phyloP scores from a whole-genome alignment of 2,329 filamentous ascomycete species.

The Botrytis fabae region DNA sequence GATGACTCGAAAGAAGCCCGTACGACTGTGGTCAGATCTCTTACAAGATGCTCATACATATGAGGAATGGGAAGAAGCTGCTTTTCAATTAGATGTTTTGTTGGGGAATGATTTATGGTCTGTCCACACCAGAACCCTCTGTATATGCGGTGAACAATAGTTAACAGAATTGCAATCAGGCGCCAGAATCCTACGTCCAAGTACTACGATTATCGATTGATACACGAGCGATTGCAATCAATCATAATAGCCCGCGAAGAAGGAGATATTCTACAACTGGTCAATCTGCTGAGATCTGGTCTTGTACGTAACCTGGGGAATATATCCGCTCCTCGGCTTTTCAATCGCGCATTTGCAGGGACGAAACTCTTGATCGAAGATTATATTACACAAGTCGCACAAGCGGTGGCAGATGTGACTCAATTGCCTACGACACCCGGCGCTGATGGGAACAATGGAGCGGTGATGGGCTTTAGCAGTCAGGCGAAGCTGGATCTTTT shows the following conservation, averaged over 20 bases:
- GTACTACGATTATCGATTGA: slow-evolving; percentile 84
- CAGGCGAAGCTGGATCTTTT: slow-evolving; percentile 76
- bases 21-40: slow-evolving; percentile 64
- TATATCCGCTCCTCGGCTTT: slow-evolving; percentile 78
- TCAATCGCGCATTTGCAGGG: slow-evolving; percentile 81
- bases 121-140: slow-evolving; percentile 33
- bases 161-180: slow-evolving; percentile 48
- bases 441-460: slow-evolving; percentile 43
- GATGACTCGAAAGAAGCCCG: slow-evolving; percentile 64
- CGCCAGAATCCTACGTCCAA: slow-evolving; percentile 77
- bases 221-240: slow-evolving; percentile 72
- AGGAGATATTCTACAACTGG: slow-evolving; percentile 70
- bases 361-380: slow-evolving; percentile 91
- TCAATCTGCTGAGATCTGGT: slow-evolving; percentile 78
- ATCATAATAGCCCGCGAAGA: slow-evolving; percentile 69
- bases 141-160: neutral
- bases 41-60: slow-evolving; percentile 68
- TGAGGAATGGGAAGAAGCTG: slow-evolving; percentile 86
- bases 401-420: slow-evolving; percentile 76
- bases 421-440: slow-evolving; percentile 58
- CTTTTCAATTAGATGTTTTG: slow-evolving; percentile 77
- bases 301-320: slow-evolving; percentile 86
- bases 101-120: slow-evolving; percentile 81
- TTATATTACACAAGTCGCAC: slow-evolving; percentile 82
- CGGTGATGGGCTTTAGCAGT: slow-evolving; percentile 44